Conservation (phyloP, 108 stramenopile genomes). For the Conticribra weissflogii region DNA sequence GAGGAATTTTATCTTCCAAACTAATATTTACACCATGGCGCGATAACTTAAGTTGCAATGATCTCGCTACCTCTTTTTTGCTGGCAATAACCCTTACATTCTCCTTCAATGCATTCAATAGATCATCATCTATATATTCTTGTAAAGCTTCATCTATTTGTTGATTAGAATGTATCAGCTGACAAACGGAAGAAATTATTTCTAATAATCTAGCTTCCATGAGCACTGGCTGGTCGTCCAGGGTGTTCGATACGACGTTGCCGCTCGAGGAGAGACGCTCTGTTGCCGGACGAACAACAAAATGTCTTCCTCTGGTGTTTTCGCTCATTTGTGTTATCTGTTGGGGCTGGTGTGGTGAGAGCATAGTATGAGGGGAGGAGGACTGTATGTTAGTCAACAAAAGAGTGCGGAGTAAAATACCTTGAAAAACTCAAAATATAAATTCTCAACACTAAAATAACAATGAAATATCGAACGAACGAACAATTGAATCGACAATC, state of each 20-base stretch:
- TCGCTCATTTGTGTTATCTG: slow-evolving; percentile 6
- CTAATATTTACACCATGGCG: slow-evolving; percentile 12
- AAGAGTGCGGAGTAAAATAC: too few relatives aligned
- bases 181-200: slow-evolving; percentile 17
- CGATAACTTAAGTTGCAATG: slow-evolving; percentile 1
- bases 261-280: slow-evolving; percentile 21
- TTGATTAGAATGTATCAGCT: slow-evolving; percentile 26
- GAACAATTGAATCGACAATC: too few relatives aligned
- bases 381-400: too few relatives aligned
- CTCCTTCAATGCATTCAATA: slow-evolving; percentile 29
- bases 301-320: neutral
- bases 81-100: slow-evolving; percentile 25
- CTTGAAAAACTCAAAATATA: too few relatives aligned
- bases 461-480: too few relatives aligned
- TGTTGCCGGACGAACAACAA: neutral
- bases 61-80: slow-evolving; percentile 9
- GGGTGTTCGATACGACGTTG: slow-evolving; percentile 10
- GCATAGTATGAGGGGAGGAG: too few relatives aligned
- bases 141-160: slow-evolving; percentile 14
- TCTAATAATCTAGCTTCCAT: slow-evolving; percentile 33
- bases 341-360: too few relatives aligned
- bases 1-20: slow-evolving; percentile 16
- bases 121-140: slow-evolving; percentile 17
- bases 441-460: too few relatives aligned
- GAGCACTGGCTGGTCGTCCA: slow-evolving; percentile 24